Conservation (phyloP, 2,329 filamentous ascomycete species). For the Stachybotrys chartarum region DNA sequence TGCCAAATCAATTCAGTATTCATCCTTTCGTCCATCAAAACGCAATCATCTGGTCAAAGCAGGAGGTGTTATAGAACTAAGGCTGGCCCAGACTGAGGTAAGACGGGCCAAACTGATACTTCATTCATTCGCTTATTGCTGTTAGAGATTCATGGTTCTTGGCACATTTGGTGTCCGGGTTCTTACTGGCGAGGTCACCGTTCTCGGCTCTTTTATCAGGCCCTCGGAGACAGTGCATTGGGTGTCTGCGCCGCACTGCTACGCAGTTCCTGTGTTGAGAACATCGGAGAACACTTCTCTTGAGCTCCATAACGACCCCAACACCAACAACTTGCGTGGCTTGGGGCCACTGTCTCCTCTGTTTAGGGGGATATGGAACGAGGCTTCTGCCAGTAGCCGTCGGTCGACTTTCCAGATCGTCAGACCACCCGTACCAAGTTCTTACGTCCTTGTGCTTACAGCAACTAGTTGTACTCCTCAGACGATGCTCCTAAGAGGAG, state of each 20-base stretch:
- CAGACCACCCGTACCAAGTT: slow-evolving; percentile 9
- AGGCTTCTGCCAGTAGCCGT: slow-evolving; percentile 19
- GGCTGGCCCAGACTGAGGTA: slow-evolving; percentile 44
- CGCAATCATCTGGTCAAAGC: slow-evolving; percentile 32
- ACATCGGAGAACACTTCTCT: slow-evolving; percentile 42
- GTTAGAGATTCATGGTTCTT: slow-evolving; percentile 52
- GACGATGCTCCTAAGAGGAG: slow-evolving; percentile 43
- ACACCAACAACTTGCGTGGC: slow-evolving; percentile 38
- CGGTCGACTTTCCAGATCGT: slow-evolving; percentile 43
- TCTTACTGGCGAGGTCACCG: slow-evolving; percentile 51
- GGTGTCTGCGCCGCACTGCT: slow-evolving; percentile 60
- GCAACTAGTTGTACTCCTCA: slow-evolving; percentile 45
- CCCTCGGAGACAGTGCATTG: slow-evolving; percentile 39
- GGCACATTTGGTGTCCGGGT: slow-evolving; percentile 64
- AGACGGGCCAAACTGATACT: neutral
- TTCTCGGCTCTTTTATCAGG: slow-evolving; percentile 58
- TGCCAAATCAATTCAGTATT: slow-evolving; percentile 24
- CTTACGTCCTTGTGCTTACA: neutral
- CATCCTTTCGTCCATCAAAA: slow-evolving; percentile 38
- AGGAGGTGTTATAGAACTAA: slow-evolving; percentile 33
- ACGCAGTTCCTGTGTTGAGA: slow-evolving; percentile 61
- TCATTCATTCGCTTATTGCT: slow-evolving; percentile 9
- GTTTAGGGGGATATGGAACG: slow-evolving; percentile 61
- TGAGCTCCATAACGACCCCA: slow-evolving; percentile 49
- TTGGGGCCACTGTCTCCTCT: slow-evolving; percentile 57